phyloP scores from a whole-genome alignment of 1,139 yeast species.

The Debaryomyces nepalensis region DNA sequence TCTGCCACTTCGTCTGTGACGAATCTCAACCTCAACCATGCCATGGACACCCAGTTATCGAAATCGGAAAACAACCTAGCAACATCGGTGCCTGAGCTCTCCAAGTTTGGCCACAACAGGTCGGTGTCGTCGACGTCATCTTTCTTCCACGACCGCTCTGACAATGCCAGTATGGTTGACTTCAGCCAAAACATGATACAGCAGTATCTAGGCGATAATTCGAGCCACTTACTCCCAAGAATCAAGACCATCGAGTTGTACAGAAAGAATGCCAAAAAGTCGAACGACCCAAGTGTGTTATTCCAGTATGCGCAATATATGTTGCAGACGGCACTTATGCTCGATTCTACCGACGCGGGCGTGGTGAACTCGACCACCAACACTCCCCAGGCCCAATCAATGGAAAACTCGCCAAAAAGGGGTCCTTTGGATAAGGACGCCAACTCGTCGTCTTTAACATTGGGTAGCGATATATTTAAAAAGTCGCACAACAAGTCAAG shows the following conservation, averaged over 20 bases:
- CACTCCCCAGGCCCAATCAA: conserved; percentile 7
- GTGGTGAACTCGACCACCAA: conserved; percentile 13
- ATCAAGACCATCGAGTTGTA: conserved; percentile 87
- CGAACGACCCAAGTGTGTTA: conserved; percentile 82
- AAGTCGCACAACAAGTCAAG: conserved; percentile 24
- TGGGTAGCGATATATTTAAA: conserved; percentile 14
- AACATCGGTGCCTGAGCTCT: conserved; percentile 21
- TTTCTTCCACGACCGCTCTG: conserved; percentile 40
- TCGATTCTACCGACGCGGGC: conserved; percentile 36
- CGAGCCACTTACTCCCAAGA: conserved; percentile 66
- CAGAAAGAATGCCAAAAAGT: conserved; percentile 80
- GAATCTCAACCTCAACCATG: conserved; percentile 34
- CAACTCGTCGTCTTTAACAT: conserved; percentile 12
- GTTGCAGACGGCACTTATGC: conserved; percentile 78
- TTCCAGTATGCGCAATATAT: conserved; percentile 92
- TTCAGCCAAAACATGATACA: conserved; percentile 48
- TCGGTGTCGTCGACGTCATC: conserved; percentile 49
- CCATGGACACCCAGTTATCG: conserved; percentile 19
- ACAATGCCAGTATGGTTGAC: conserved; percentile 43
- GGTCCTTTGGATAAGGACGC: conserved; percentile 20
- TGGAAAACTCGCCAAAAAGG: conserved; percentile 33
- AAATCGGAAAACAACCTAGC: conserved; percentile 37
- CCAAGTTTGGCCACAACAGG: conserved; percentile 36
- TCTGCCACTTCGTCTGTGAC: conserved; percentile 47
- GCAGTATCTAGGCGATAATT: conserved; percentile 59